Base-by-base conservation (phyloP, 2,329 filamentous ascomycete species). In the Periglandula ipomoeae region DNA sequence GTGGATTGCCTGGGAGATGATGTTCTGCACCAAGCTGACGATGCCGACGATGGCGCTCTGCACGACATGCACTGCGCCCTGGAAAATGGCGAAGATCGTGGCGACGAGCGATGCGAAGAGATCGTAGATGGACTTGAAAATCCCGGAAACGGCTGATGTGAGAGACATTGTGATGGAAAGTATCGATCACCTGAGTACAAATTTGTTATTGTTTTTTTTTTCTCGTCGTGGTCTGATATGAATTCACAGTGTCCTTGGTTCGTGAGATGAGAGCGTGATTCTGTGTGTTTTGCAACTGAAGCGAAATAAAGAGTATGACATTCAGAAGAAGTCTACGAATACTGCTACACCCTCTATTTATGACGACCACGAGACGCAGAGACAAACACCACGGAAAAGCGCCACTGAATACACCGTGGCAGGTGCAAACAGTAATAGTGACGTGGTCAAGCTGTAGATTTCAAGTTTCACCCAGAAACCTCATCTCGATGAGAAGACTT, bases 101-200 rank as follows among this genome's bases (percentile, higher is more conserved):
- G 57, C 54, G 24, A 71, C 54, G 44, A 71, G 50, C 5, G 67
- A 69, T 30, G 63, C 56, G 35, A 70, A 50, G 26, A 72, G 65
- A 58, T 71, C 68, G 51, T 65, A 69, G 56, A 71, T 59, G 57
- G 66, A 70, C 55, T 63, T 66, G 58, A 70, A 57, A 44, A 70
- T 59, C 54, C 68, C 63, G 40, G 57, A 55, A 46, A 71, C 52
- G 26, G 67, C 69, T 40, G 58, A 55, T 20, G 61, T 60, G 57
- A 70, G 50, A 39, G 65, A 58, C 65, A 67, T 66, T 47, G 46
- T 52, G 42, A 13, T 11, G 42, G n/a, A 8, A 34, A 20, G 3
- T n/a, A n/a, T n/a, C n/a, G n/a, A n/a, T n/a, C n/a, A n/a, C n/a
- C n/a, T n/a, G n/a, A n/a, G n/a, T n/a, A n/a, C n/a, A n/a, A n/a